Conservation (phyloP, 1,139 yeast species). For the Taiozyma sp. region DNA sequence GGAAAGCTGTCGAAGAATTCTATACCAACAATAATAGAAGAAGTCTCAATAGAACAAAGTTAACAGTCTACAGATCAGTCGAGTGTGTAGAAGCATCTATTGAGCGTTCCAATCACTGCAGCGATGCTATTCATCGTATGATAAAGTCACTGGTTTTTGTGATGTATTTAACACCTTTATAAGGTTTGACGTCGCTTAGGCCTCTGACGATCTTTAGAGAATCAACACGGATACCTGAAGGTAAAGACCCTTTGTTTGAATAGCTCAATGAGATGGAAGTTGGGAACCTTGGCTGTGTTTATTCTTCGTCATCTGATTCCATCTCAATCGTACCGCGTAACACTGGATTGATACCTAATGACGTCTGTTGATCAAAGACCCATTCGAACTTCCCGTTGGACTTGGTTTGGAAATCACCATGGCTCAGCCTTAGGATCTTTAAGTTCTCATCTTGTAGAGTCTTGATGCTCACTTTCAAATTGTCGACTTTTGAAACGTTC, state of each 20-base stretch:
- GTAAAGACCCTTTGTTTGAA: constrained; percentile 61
- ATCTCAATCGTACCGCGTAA: constrained; percentile 52
- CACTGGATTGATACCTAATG: constrained; percentile 66
- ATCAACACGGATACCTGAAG: constrained; percentile 73
- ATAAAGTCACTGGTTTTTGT: constrained; percentile 59
- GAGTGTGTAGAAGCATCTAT: not conserved
- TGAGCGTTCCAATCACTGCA: no score
- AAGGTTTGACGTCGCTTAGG: constrained; percentile 66
- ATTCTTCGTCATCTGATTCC: constrained; percentile 3
- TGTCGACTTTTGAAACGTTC: constrained; percentile 53
- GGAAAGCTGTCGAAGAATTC: no score
- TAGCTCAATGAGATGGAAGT: constrained; percentile 50
- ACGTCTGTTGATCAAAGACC: constrained; percentile 57
- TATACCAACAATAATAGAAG: no score
- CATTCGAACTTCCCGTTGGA: constrained; percentile 62
- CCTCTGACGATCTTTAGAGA: constrained; percentile 61
- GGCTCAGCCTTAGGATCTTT: constrained; percentile 56
- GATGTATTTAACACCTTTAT: constrained; percentile 86
- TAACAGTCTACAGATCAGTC: no score
- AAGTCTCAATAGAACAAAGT: no score
- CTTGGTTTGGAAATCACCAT: constrained; percentile 63
- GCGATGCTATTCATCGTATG: constrained; percentile 15
- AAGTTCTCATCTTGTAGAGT: constrained; percentile 34
- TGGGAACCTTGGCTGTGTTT: constrained; percentile 35
- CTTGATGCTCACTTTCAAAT: constrained; percentile 46